phyloP scores from a whole-genome alignment of 2,329 filamentous ascomycete genomes.

The Aquanectria penicillioides region DNA sequence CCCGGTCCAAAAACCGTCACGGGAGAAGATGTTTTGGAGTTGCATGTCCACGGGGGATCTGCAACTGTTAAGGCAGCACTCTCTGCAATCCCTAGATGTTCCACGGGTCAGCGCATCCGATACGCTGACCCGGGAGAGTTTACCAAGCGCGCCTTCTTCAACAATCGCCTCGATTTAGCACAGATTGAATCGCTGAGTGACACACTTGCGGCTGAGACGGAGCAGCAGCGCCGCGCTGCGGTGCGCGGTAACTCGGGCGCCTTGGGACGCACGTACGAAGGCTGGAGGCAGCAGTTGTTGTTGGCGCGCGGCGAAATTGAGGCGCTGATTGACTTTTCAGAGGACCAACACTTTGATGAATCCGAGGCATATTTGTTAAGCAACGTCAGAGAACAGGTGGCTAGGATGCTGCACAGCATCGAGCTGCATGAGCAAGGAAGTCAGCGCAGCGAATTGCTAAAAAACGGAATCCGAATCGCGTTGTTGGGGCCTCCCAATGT shows the following conservation, averaged over 20 bases:
- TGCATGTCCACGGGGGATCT: slow-evolving; percentile 93
- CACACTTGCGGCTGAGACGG: slow-evolving; percentile 77
- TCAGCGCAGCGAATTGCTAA: slow-evolving; percentile 82
- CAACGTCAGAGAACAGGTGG: slow-evolving; percentile 75
- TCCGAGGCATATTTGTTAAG: slow-evolving; percentile 76
- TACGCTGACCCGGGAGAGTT: slow-evolving; percentile 97
- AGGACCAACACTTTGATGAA: slow-evolving; percentile 97
- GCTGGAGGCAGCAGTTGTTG: slow-evolving; percentile 81
- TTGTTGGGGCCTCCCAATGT: slow-evolving; percentile 92
- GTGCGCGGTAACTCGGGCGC: slow-evolving; percentile 79
- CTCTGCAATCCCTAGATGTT: slow-evolving; percentile 73
- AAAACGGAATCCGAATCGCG: slow-evolving; percentile 86
- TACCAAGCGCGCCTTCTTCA: slow-evolving; percentile 89
- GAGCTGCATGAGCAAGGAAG: slow-evolving; percentile 78
- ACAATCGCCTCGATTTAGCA: slow-evolving; percentile 84
- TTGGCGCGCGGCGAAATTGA: slow-evolving; percentile 90
- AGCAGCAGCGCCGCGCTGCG: slow-evolving; percentile 90
- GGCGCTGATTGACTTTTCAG: slow-evolving; percentile 95
- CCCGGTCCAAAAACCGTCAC: slow-evolving; percentile 85
- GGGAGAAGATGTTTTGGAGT: slow-evolving; percentile 89
- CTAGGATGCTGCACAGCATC: slow-evolving; percentile 69
- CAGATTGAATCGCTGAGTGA: slow-evolving; percentile 79
- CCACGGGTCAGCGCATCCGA: slow-evolving; percentile 62
- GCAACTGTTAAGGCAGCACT: slow-evolving; percentile 91
- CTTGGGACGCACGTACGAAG: slow-evolving; percentile 80